Percentiles rank a stretch among this genome's conserved stretches.
phyloP scores from a whole-genome alignment of 2,329 filamentous ascomycete genomes.

The Scedosporium aurantiacum region DNA sequence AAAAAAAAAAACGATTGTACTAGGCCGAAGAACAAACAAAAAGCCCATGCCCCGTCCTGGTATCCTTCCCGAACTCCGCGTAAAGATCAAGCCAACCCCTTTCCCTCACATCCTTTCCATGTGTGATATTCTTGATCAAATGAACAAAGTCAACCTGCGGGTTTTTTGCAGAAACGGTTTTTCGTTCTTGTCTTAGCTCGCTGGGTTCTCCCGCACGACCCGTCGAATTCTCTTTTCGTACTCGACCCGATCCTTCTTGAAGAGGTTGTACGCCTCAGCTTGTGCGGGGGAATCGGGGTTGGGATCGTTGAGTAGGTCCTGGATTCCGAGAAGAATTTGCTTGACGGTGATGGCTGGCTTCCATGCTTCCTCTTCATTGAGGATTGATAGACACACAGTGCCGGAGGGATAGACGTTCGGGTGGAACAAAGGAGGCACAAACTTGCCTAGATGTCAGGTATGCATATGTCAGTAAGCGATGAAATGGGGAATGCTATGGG shows the following conservation, averaged over 20 bases:
- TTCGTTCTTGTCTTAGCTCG: slow-evolving; percentile 39
- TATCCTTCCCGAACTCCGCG: slow-evolving; percentile 2
- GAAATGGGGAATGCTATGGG: not conserved
- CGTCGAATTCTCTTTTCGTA: slow-evolving; percentile 84
- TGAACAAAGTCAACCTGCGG: not conserved
- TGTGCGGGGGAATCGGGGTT: slow-evolving; percentile 96
- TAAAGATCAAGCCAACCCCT: not conserved
- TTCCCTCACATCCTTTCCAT: not conserved
- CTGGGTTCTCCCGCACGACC: slow-evolving; percentile 81
- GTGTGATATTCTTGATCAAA: not conserved
- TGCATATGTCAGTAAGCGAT: not conserved
- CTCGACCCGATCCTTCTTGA: slow-evolving; percentile 75
- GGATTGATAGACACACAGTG: slow-evolving; percentile 90
- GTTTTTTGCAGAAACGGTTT: not conserved
- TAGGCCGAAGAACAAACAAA: not conserved
- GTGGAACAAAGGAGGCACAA: slow-evolving; percentile 89
- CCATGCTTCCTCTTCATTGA: slow-evolving; percentile 98
- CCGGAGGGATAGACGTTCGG: slow-evolving; percentile 98
- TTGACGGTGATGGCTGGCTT: slow-evolving; percentile 98
- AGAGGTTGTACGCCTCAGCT: slow-evolving; percentile 93
- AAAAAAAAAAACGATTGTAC: not conserved
- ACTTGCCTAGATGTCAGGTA: slow-evolving; percentile 60
- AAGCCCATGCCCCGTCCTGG: not conserved
- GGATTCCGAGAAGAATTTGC: slow-evolving; percentile 90
- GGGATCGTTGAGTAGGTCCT: slow-evolving; percentile 89